These are phyloP conservation scores for Saccharomycopsis olivae DNA, from an alignment of 805 yeast genomes.

Conservation along the genomic window DNA sequence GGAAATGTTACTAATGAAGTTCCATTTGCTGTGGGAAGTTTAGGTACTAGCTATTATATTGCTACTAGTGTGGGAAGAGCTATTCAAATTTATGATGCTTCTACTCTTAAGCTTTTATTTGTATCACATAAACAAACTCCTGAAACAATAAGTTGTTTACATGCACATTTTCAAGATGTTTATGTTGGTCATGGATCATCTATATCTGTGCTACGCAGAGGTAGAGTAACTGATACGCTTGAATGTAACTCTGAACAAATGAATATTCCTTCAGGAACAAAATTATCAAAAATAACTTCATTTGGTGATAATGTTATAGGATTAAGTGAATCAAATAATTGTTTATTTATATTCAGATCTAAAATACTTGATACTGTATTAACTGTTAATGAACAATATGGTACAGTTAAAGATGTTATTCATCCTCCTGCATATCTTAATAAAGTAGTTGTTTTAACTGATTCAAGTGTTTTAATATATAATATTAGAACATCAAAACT, in stretches of 20 bases:
- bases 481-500: slow-evolving; percentile 73
- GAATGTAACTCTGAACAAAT: slow-evolving; percentile 19
- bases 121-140: slow-evolving; percentile 76
- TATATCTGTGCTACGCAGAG: slow-evolving; percentile 77
- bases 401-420: slow-evolving; percentile 53
- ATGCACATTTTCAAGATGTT: slow-evolving; percentile 77
- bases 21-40: slow-evolving; percentile 81
- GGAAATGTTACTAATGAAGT: slow-evolving; percentile 83
- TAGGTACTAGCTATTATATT: slow-evolving; percentile 79
- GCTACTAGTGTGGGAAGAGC: slow-evolving; percentile 85
- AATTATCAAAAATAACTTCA: slow-evolving; percentile 39
- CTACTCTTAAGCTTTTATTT: slow-evolving; percentile 73
- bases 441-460: slow-evolving; percentile 78
- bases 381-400: slow-evolving; percentile 49
- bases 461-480: slow-evolving; percentile 45
- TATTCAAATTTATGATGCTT: slow-evolving; percentile 89
- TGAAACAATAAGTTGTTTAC: slow-evolving; percentile 53
- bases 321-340: slow-evolving; percentile 33
- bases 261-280: slow-evolving; percentile 11
- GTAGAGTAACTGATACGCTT: slow-evolving; percentile 41
- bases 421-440: slow-evolving; percentile 92
- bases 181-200: slow-evolving; percentile 64
- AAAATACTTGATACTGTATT: slow-evolving; percentile 52
- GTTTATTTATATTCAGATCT: slow-evolving; percentile 42
- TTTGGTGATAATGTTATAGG: slow-evolving; percentile 75